Evolutionary conservation across 2,329 filamentous ascomycete species (phyloP).

Genomic region (Metarhizium robertsii): DNA sequence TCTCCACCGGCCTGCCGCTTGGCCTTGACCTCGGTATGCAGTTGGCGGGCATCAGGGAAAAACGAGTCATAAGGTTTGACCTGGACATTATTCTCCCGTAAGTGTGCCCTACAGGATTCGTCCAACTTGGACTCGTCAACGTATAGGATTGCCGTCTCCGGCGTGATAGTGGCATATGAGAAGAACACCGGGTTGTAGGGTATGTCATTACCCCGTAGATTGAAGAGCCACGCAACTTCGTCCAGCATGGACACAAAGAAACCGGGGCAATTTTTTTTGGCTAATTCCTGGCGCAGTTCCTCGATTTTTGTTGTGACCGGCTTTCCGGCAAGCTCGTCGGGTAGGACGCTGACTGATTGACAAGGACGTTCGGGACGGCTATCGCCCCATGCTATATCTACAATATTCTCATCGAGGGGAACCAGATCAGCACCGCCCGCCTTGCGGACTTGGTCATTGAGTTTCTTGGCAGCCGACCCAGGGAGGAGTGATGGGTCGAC

Average conservation of each 20-base stretch:
- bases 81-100: slow-evolving; percentile 58
- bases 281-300: slow-evolving; percentile 81
- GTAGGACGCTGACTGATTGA: slow-evolving; percentile 65
- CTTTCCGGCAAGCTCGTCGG: slow-evolving; percentile 70
- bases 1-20: slow-evolving; percentile 22
- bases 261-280: slow-evolving; percentile 79
- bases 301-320: slow-evolving; percentile 72
- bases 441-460: slow-evolving; percentile 79
- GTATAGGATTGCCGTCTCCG: slow-evolving; percentile 68
- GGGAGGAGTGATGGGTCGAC: slow-evolving; percentile 87
- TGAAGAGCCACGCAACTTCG: slow-evolving; percentile 98
- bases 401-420: slow-evolving; percentile 69
- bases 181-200: slow-evolving; percentile 98
- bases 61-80: slow-evolving; percentile 77
- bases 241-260: slow-evolving; percentile 93
- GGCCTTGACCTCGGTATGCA: slow-evolving; percentile 35
- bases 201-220: slow-evolving; percentile 88
- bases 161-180: slow-evolving; percentile 84
- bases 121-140: slow-evolving; percentile 72
- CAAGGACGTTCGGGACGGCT: slow-evolving; percentile 65
- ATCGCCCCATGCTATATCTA: slow-evolving; percentile 82
- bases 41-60: slow-evolving; percentile 63
- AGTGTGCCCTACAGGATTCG: slow-evolving; percentile 57
- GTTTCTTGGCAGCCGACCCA: slow-evolving; percentile 51
- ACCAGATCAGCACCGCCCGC: slow-evolving; percentile 70